Evolutionary conservation across 176 grass and related monocot species (phyloP), one percentile per base, ranked within the genome.

Genomic region (Echinochloa phyllopogon): DNA sequence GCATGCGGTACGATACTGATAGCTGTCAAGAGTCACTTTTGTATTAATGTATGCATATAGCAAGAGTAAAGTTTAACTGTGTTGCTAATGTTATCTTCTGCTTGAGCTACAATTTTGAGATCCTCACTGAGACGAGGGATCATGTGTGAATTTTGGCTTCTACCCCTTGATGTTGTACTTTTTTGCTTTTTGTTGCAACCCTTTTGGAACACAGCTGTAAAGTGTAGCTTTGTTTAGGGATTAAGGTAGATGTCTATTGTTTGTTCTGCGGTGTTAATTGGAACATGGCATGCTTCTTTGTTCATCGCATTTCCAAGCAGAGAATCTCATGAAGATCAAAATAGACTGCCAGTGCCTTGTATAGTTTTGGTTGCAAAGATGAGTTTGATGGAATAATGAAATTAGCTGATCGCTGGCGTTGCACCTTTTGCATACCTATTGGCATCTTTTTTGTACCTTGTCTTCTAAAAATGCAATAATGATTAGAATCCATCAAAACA

Each of bases 191-290:
- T 60, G 47, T 57, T 56, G 18, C 27, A 3, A 65, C 66, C 78
- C 12, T 82, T 79, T 79, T 74, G 20, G 18, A 84, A 48, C 40
- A 63, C 51, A 64, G 66, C 14, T 79, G 65, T 79, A 39, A 58
- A 65, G 72, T 77, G 45, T 37, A 39, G 51, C 79, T 83, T 77
- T 48, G 33, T 57, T 69, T 15, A 81, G 76, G 74, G 33, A 48
- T 69, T 15, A 81, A 69, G 74, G 39, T 40, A 29, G 50, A 74
- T 14, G 42, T 8, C n/a, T 58, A 18, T 75, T 47, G 6, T 75
- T 65, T 85, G 2, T 58, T 77, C 10, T 49, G 21, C 21, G 4
- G 53, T 11, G 60, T 49, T 37, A 67, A 75, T 20, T 47, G 58
- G 33, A 68, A 48, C 50, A 75, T 68, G 21, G n/a, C 10, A 80